Conservation (phyloP, 1,284 basidiomycete genomes). For the Cronartium quercuum region DNA sequence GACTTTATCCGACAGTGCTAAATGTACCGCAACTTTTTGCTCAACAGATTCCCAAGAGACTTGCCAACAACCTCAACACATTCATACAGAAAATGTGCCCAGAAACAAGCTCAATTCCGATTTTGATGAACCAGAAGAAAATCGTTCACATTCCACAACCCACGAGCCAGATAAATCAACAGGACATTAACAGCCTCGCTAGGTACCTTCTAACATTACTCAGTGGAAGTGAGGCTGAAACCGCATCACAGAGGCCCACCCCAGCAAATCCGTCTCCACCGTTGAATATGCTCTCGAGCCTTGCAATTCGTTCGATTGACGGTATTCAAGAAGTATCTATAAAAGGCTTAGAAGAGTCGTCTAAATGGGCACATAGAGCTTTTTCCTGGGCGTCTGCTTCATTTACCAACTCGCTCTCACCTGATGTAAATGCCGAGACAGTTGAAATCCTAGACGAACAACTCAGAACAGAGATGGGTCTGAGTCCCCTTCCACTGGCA, state of each 20-base stretch:
- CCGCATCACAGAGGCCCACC: background rate
- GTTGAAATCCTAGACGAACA: constrained; percentile 26
- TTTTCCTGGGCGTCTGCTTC: constrained; percentile 32
- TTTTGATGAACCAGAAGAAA: constrained; percentile 12
- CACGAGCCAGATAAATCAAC: background rate
- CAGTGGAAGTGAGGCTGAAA: constrained; percentile 20
- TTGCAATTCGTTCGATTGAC: constrained; percentile 6
- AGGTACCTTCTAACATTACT: constrained; percentile 33
- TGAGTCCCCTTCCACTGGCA: background rate
- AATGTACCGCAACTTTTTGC: constrained; percentile 5
- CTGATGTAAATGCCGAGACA: background rate
- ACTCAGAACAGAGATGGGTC: constrained; percentile 27
- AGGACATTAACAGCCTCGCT: constrained; percentile 22
- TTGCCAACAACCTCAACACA: background rate
- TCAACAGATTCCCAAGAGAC: background rate
- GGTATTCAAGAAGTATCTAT: background rate
- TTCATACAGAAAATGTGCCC: constrained; percentile 20
- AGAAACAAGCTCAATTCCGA: constrained; percentile 4
- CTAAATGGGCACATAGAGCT: constrained; percentile 19
- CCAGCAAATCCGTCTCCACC: background rate
- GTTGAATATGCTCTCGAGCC: constrained; percentile 6
- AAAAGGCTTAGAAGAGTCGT: background rate
- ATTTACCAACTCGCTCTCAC: constrained; percentile 1
- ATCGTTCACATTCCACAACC: constrained; percentile 14
- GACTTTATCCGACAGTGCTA: constrained; percentile 9